These are phyloP conservation scores for Podila epicladia DNA, from an alignment of 192 early-diverging fungal species.

Conservation along the genomic window DNA sequence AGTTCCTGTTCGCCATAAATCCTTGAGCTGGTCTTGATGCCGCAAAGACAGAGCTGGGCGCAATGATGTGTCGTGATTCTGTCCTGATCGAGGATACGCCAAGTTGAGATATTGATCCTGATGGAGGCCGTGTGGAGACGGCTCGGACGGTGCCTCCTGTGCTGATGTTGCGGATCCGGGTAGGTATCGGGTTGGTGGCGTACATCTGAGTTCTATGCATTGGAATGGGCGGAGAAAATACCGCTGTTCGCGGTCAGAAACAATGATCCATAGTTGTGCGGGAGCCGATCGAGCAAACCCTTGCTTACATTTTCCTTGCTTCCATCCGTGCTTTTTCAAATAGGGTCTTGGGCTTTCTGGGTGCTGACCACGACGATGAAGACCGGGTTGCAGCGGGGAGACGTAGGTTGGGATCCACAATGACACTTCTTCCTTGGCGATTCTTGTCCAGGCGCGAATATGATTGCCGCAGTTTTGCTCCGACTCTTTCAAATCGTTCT, in stretches of 20 bases:
- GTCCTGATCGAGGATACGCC: not conserved
- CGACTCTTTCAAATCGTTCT: slow-evolving; percentile 19
- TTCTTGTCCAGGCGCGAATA: slow-evolving; percentile 38
- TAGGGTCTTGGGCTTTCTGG: slow-evolving; percentile 32
- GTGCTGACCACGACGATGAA: slow-evolving; percentile 6
- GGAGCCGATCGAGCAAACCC: not conserved
- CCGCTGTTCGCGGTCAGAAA: not conserved
- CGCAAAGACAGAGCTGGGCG: slow-evolving; percentile 12
- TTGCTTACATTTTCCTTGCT: slow-evolving; percentile 39
- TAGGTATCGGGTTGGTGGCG: not conserved
- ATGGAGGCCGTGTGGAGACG: not conserved
- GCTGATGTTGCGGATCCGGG: not conserved
- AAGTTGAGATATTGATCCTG: not conserved
- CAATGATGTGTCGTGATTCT: slow-evolving; percentile 8
- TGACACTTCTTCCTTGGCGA: slow-evolving; percentile 33
- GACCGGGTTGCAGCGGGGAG: slow-evolving; percentile 20
- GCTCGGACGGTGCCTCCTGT: not conserved
- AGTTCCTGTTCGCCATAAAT: slow-evolving; percentile 1
- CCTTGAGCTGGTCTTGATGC: not conserved
- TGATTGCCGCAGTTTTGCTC: slow-evolving; percentile 30
- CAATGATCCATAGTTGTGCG: not conserved
- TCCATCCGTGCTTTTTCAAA: slow-evolving; percentile 47
- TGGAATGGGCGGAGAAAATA: not conserved
- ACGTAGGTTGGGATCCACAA: slow-evolving; percentile 32
- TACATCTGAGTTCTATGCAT: not conserved